phyloP scores from a whole-genome alignment of 495 filamentous ascomycete species.

The Tuber calosporum region DNA sequence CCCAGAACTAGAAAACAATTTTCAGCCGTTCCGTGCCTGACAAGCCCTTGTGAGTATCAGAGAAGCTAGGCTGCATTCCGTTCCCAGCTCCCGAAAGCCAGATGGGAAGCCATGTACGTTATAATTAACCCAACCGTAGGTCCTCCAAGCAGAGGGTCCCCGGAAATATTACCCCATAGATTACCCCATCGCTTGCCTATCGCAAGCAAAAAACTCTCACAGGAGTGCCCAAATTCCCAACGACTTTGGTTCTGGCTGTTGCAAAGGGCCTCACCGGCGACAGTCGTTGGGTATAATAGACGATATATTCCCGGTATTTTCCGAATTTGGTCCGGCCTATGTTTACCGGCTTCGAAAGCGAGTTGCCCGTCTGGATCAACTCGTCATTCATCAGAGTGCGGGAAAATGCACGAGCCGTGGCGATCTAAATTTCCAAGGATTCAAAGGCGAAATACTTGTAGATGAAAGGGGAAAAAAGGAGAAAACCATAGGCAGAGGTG shows the following conservation, averaged over 20 bases:
- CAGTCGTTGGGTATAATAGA: not conserved
- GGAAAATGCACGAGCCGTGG: not conserved
- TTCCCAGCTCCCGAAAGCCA: not conserved
- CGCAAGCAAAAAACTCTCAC: not conserved
- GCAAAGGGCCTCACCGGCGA: not conserved
- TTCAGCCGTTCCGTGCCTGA: not conserved
- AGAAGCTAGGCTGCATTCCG: not conserved
- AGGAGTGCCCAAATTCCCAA: not conserved
- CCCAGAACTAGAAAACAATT: not conserved
- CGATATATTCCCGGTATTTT: not conserved
- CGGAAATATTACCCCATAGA: conserved; percentile 2
- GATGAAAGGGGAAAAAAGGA: not conserved
- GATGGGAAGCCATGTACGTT: not conserved
- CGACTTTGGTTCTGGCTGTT: not conserved
- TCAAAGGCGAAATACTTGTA: not conserved
- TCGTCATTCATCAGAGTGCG: not conserved
- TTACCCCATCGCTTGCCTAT: not conserved
- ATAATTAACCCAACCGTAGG: not conserved
- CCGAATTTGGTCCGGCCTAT: not conserved
- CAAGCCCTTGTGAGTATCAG: not conserved
- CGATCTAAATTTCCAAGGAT: not conserved
- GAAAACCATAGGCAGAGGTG: not conserved
- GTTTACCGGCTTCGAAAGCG: not conserved
- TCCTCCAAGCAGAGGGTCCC: not conserved
- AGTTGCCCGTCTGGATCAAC: not conserved